Evolutionary conservation across 352 stramenopile species (phyloP).

Genomic region (Poterioochromonas sp.): DNA sequence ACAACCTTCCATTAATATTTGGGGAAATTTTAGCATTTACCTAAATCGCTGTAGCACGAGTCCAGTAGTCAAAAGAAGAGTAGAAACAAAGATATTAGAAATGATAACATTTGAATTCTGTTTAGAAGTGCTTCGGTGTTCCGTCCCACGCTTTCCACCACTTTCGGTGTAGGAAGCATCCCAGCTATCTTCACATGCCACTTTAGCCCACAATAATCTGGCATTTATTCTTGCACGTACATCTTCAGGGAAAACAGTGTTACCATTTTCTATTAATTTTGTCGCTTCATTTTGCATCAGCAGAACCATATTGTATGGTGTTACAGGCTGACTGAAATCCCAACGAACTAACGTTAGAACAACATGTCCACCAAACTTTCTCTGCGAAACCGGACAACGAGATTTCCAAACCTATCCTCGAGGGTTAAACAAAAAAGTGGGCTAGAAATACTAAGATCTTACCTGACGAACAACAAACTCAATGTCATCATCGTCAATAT

Average conservation of each 20-base stretch:
- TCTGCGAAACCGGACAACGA: conserved; percentile 57
- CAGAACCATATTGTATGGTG: conserved; percentile 71
- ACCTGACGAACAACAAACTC: conserved; percentile 73
- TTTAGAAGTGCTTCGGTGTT: too few relatives aligned
- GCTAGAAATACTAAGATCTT: not conserved
- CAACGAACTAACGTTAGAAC: conserved; percentile 70
- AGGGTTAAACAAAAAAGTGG: not conserved
- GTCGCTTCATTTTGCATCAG: conserved; percentile 46
- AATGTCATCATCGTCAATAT: conserved; percentile 58
- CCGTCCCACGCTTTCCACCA: too few relatives aligned
- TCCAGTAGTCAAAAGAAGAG: too few relatives aligned
- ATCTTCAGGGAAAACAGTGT: not conserved
- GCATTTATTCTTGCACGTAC: not conserved
- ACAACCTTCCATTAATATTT: too few relatives aligned
- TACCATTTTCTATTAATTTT: not conserved
- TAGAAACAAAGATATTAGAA: too few relatives aligned
- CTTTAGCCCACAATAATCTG: conserved; percentile 2
- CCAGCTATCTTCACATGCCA: not conserved
- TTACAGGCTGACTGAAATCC: conserved; percentile 56
- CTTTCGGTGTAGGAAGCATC: too few relatives aligned
- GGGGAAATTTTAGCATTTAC: too few relatives aligned
- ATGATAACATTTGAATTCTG: too few relatives aligned
- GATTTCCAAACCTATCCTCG: conserved; percentile 10
- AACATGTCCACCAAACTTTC: conserved; percentile 61
- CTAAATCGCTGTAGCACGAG: too few relatives aligned